Percentiles rank a stretch among this genome's conserved stretches.
Conservation (phyloP, 1,284 basidiomycete genomes). For the Puccinia triticina region DNA sequence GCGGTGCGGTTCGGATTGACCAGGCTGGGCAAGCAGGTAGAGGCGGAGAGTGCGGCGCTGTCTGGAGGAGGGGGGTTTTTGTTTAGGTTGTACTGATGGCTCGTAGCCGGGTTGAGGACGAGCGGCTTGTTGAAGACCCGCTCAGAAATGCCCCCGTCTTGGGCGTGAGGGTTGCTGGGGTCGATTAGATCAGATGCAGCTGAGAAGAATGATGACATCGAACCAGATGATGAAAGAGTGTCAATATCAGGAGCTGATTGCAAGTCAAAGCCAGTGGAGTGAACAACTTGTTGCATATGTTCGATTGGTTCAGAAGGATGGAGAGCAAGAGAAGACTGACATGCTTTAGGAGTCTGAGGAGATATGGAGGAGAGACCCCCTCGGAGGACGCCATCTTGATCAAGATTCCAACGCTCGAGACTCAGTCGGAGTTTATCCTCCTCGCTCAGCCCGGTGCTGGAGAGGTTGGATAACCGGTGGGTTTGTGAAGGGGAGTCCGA, state of each 20-base stretch:
- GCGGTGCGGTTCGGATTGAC: conserved; percentile 22
- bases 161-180: background rate
- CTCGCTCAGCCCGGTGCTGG: conserved; percentile 17
- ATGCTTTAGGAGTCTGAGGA: conserved; percentile 10
- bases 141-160: background rate
- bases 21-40: conserved; percentile 11
- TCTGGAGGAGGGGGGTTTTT: conserved; percentile 11
- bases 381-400: conserved; percentile 37
- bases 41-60: background rate
- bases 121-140: background rate
- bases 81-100: conserved; percentile 3
- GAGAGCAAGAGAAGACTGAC: conserved; percentile 24
- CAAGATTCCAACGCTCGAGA: conserved; percentile 39
- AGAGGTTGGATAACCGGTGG: background rate
- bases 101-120: background rate
- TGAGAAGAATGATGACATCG: conserved; percentile 46
- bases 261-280: conserved; percentile 12
- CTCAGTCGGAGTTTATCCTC: conserved; percentile 38
- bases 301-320: background rate
- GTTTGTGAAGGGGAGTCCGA: background rate
- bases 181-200: conserved; percentile 31
- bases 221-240: conserved; percentile 39
- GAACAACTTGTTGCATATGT: conserved; percentile 28
- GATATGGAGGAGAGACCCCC: background rate
- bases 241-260: conserved; percentile 36